Base-by-base conservation (phyloP, 2,329 filamentous ascomycete species). In the Colletotrichum sojae region DNA sequence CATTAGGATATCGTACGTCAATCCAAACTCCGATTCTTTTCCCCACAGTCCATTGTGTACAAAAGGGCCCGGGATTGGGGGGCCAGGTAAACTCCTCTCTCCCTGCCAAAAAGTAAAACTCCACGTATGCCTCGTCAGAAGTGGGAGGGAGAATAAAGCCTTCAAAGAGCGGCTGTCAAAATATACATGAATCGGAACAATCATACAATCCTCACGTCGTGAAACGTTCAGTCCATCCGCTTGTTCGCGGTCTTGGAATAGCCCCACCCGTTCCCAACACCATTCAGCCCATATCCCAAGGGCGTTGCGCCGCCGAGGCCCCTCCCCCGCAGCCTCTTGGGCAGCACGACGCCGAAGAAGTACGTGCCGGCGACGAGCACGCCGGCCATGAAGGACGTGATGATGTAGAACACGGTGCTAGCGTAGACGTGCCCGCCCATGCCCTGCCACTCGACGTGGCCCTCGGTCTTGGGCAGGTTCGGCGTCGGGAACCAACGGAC, bases 401-500 rank as follows among this genome's bases (percentile, higher is more conserved):
- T 73, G 67, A 85, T 84, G 79, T 91, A 91, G 70, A 91, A 90
- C 0, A 91, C 78, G 39, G 88, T 91, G 77, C 88, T 89, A 8
- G 88, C 86, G 75, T 89, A 90, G 39, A 91, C 84, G 72, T 91
- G 89, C 0, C 89, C 88, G 16, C 89, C 89, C 80, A 91, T 85
- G 4, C 89, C 89, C 69, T 86, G 84, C 89, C 89, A 91, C 79
- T 90, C 88, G 6, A 91, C 88, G 70, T 82, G 84, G 12, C 89
- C 89, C 78, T 90, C 89, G n/a, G 85, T 89, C 78, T 86, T 87
- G 71, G 92, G 93, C 72, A 95, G 83, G 45, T 86, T 84, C 0
- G 92, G 91, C 25, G 88, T 92, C 1, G 92, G 92, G 78, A 95
- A 96, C 96, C 96, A 98, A 52, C 94, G 85, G 15, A 98, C 91